These are phyloP conservation scores for Cucurbita argyrosperma DNA, from an alignment of 306 rosid genomes.

Conservation along the genomic window DNA sequence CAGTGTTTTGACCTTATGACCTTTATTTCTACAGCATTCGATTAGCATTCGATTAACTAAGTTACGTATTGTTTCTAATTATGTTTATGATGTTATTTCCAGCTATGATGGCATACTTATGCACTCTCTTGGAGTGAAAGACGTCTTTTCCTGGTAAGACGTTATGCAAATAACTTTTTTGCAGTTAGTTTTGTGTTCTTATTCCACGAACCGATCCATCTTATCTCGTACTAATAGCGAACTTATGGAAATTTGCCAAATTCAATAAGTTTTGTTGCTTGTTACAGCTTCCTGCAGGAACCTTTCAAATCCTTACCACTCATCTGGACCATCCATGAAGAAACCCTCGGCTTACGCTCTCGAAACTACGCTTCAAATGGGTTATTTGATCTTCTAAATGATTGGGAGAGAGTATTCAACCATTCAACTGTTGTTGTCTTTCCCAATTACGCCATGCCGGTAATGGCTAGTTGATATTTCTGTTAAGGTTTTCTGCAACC, in stretches of 20 bases:
- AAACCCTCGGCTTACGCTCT: conserved; percentile 59
- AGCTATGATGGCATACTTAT: conserved; percentile 79
- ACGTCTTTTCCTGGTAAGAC: conserved; percentile 74
- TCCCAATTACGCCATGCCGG: conserved; percentile 83
- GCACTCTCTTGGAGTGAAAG: conserved; percentile 63
- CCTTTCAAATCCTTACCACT: conserved; percentile 89
- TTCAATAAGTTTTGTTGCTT: conserved; percentile 23
- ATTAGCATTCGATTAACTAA: not conserved
- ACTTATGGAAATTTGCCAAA: not conserved
- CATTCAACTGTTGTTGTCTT: conserved; percentile 87
- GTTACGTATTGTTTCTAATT: not conserved
- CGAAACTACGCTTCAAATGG: conserved; percentile 36
- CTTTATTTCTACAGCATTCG: not conserved
- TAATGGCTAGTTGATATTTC: conserved; percentile 17
- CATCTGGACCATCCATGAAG: conserved; percentile 74
- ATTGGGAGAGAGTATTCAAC: conserved; percentile 80
- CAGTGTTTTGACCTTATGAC: not conserved
- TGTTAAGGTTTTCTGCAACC: too few species aligned
- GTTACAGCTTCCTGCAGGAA: conserved; percentile 85
- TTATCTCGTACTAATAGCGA: not conserved
- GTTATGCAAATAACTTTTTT: not conserved
- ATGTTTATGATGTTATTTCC: conserved; percentile 23
- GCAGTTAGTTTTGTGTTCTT: not conserved
- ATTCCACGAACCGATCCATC: not conserved
- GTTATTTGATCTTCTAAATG: conserved; percentile 53